A percentile compares a stretch with the other conserved stretches of the same genome.
Evolutionary conservation across 139 green algal species (phyloP).

Genomic region (Chlamydomonas sphaeroides): DNA sequence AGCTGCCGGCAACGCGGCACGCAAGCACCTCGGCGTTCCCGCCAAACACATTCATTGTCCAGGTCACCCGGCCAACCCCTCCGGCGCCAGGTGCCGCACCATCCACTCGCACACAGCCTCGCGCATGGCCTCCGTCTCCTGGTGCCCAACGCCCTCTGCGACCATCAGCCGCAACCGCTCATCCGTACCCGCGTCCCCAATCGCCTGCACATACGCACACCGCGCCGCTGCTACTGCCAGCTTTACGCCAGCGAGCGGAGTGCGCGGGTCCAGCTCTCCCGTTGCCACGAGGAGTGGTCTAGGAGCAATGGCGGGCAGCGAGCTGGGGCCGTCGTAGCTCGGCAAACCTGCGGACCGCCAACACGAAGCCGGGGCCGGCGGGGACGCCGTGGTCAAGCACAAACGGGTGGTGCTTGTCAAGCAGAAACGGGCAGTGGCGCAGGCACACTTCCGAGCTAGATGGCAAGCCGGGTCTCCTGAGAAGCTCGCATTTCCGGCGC

Average conservation of each 20-base stretch:
- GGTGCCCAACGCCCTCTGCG: slow-evolving; percentile 43
- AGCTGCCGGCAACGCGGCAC: too few relatives aligned
- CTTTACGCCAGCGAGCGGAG: slow-evolving; percentile 38
- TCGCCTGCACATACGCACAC: background rate
- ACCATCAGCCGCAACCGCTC: slow-evolving; percentile 3
- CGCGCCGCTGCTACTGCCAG: background rate
- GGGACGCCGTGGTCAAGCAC: slow-evolving; percentile 26
- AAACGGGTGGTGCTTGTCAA: too few relatives aligned
- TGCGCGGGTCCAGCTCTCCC: slow-evolving; percentile 63
- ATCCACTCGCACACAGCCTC: slow-evolving; percentile 42
- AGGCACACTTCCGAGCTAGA: too few relatives aligned
- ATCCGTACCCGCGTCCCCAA: background rate
- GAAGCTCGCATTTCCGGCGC: too few relatives aligned
- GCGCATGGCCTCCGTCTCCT: slow-evolving; percentile 39
- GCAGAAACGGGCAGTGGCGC: too few relatives aligned
- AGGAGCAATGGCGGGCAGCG: slow-evolving; percentile 63
- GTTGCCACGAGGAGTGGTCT: slow-evolving; percentile 68
- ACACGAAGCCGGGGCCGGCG: too few relatives aligned
- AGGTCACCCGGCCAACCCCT: too few relatives aligned
- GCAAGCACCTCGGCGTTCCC: too few relatives aligned
- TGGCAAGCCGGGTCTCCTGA: too few relatives aligned
- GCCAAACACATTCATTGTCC: too few relatives aligned
- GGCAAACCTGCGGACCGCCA: too few relatives aligned
- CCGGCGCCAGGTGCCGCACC: slow-evolving; percentile 24
- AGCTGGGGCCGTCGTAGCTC: slow-evolving; percentile 60